Evolutionary conservation across 352 stramenopile genomes (phyloP), one percentile per base, ranked within the genome.

Genomic region (Phytophthora boehmeriae): DNA sequence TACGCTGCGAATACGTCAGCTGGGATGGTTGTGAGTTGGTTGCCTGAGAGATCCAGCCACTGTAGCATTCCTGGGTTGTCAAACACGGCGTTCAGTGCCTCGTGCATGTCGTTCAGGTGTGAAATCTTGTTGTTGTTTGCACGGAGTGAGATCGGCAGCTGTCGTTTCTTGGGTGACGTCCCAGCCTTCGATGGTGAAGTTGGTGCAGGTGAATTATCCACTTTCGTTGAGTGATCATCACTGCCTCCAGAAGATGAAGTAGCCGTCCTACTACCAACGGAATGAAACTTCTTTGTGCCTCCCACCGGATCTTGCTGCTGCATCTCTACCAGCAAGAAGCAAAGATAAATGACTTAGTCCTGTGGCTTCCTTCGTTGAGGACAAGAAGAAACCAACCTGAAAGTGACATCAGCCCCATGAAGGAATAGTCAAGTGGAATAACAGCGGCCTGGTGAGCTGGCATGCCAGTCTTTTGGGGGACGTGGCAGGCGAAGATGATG

Each of bases 41-140:
- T 91, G 0, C 78, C 80, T 8, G 77, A 89, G 9, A 91, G 51
- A 50, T 91, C 82, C 48, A 91, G 57, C 80, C 82, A 91, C 46
- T 89, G 80, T 11, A 91, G 53, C 50, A 61, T 68, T 13, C 41
- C 59, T 5, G 80, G 67, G 23, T 85, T 70, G 22, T 77, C 63
- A 35, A 91, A 88, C 13, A 91, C 74, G 2, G 64, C 59, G 6
- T 36, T 22, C 16, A 91, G 54, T n/a, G 78, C 80, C 4, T 74
- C 70, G 34, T 82, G 64, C 51, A 91, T 78, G 58, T 85, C 78
- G 45, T 85, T 41, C 16, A 91, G 50, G 16, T 57, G 46, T 9
- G 59, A 64, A 43, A 91, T 71, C 25, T 76, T 80, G 71, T 91
- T 91, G 68, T 90, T 88, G 63, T 89, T 89, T 10, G 73, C 79